Evolutionary conservation across 1,284 basidiomycete species (phyloP).

Genomic region (Rhodotorula sp.): DNA sequence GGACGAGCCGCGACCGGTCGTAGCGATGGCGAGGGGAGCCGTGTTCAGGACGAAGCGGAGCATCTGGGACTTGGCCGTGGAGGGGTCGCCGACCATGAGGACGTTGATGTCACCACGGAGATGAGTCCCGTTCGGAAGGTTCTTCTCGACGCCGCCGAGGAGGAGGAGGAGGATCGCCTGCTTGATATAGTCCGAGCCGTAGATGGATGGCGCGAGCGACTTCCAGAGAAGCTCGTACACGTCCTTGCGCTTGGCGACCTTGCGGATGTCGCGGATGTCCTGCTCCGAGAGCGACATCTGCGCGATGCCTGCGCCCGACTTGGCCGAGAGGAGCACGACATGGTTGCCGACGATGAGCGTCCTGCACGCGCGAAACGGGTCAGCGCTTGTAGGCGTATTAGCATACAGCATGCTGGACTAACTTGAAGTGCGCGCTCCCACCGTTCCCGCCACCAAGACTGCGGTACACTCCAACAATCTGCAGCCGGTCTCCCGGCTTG

Average conservation of each 20-base stretch:
- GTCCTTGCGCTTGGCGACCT: constrained; percentile 79
- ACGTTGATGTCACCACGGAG: constrained; percentile 99
- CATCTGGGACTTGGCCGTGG: constrained; percentile 96
- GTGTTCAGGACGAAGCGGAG: constrained; percentile 95
- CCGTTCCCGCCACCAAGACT: constrained; percentile 83
- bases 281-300: constrained; percentile 89
- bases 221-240: constrained; percentile 88
- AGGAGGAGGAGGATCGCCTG: constrained; percentile 87
- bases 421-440: constrained; percentile 82
- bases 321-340: constrained; percentile 92
- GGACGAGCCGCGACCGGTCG: constrained; percentile 93
- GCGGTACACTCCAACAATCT: constrained; percentile 93
- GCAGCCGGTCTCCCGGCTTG: constrained; percentile 97
- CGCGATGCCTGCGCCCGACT: constrained; percentile 85
- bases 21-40: constrained; percentile 95
- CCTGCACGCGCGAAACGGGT: constrained; percentile 53
- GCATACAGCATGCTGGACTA: constrained; percentile 49
- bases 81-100: constrained; percentile 98
- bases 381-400: background rate
- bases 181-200: constrained; percentile 95
- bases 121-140: constrained; percentile 94
- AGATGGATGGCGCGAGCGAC: constrained; percentile 97
- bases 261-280: constrained; percentile 96
- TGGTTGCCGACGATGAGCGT: constrained; percentile 95
- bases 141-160: constrained; percentile 96